Percentiles rank a stretch among this genome's conserved stretches.
These are phyloP conservation scores for Blakeslea trispora DNA, from an alignment of 371 early-diverging fungal genomes.

Conservation along the genomic window DNA sequence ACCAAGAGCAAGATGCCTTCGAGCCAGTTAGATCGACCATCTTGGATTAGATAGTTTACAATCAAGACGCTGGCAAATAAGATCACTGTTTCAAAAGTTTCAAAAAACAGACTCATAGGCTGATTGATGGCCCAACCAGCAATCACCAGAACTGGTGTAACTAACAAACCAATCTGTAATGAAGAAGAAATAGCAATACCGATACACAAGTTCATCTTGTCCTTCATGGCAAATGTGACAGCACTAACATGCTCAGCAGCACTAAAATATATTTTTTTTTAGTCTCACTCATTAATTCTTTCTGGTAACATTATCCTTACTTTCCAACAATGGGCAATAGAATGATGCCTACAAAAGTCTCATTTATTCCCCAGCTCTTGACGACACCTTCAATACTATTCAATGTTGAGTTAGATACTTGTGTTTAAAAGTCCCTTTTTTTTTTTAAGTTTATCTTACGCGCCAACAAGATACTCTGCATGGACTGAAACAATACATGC, in stretches of 20 bases:
- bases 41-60: conserved; percentile 78
- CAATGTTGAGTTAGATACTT: not conserved
- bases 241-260: conserved; percentile 78
- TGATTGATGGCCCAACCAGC: conserved; percentile 84
- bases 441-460: conserved; percentile 39
- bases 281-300: not conserved
- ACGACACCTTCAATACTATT: conserved; percentile 78
- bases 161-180: conserved; percentile 89
- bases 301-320: conserved; percentile 21
- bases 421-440: not conserved
- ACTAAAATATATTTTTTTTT: conserved; percentile 21
- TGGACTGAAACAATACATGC: conserved; percentile 71
- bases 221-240: conserved; percentile 79
- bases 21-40: conserved; percentile 81
- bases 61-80: conserved; percentile 86
- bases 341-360: conserved; percentile 88
- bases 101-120: conserved; percentile 82
- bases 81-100: conserved; percentile 79
- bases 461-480: conserved; percentile 82
- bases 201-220: conserved; percentile 91
- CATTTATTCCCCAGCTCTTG: conserved; percentile 60
- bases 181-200: conserved; percentile 88
- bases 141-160: conserved; percentile 84
- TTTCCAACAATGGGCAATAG: conserved; percentile 85
- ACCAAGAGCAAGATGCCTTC: conserved; percentile 81